A percentile compares a stretch with the other conserved stretches of the same genome.
These are phyloP conservation scores for Paracorniculantispora psalliotae DNA, from an alignment of 2,329 filamentous ascomycete genomes.

Conservation along the genomic window DNA sequence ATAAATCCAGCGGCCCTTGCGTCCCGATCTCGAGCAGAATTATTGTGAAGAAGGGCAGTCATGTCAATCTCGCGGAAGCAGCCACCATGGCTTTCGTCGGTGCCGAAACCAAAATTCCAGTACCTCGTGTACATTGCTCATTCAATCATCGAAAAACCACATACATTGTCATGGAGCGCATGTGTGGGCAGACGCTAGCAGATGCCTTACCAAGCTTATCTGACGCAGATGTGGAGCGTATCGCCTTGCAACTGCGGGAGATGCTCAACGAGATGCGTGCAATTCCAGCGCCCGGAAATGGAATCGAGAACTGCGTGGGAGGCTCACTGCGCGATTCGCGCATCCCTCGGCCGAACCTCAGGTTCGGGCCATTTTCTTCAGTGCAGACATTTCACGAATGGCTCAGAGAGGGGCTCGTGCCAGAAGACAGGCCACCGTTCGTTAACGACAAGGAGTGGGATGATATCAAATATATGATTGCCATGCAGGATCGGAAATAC, in stretches of 20 bases:
- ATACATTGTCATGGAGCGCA: slow-evolving; percentile 26
- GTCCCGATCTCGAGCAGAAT: background rate
- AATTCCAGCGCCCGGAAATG: slow-evolving; percentile 18
- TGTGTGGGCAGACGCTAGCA: slow-evolving; percentile 19
- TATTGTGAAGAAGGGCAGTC: slow-evolving; percentile 2
- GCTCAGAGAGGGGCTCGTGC: slow-evolving; percentile 23
- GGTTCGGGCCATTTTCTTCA: slow-evolving; percentile 29
- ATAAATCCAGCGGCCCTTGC: slow-evolving; percentile 1
- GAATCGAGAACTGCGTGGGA: slow-evolving; percentile 22
- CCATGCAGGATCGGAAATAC: slow-evolving; percentile 21
- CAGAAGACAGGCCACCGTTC: slow-evolving; percentile 20
- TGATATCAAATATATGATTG: slow-evolving; percentile 19
- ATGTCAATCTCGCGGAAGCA: slow-evolving; percentile 20
- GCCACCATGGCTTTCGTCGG: slow-evolving; percentile 28
- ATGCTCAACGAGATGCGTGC: slow-evolving; percentile 23
- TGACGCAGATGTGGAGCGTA: slow-evolving; percentile 21
- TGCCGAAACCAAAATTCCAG: slow-evolving; percentile 23
- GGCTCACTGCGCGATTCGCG: slow-evolving; percentile 24
- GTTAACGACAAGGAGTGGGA: slow-evolving; percentile 23
- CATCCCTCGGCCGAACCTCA: slow-evolving; percentile 17
- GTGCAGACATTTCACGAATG: slow-evolving; percentile 28
- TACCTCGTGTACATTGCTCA: slow-evolving; percentile 23
- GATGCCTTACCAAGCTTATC: slow-evolving; percentile 20
- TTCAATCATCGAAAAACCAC: slow-evolving; percentile 19
- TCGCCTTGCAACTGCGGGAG: slow-evolving; percentile 21